Evolutionary conservation across 2,329 filamentous ascomycete genomes (phyloP), one percentile per base, ranked within the genome.

Genomic region (Penicillium aurantiogriseum): DNA sequence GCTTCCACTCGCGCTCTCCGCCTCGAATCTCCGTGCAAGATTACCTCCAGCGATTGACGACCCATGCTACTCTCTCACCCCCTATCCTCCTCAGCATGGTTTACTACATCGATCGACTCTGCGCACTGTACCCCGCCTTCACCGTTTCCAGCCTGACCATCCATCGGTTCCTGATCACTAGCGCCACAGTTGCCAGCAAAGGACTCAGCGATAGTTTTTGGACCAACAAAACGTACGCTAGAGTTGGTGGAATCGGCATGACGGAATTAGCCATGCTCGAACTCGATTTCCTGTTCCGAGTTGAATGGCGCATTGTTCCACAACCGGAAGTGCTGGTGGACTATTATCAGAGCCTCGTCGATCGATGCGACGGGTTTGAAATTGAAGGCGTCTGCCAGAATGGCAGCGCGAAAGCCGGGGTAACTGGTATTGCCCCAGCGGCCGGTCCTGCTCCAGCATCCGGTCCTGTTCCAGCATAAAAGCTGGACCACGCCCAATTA

Each of bases 1-100:
- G 94, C 53, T 99, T 99, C 74, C 94, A 99, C 75, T 97, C 92
- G 44, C 88, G 92, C 68, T 85, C 88, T 17, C 87, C 94, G 1
- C 94, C 94, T 8, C 92, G 90, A 51, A 99, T 99, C 58, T 96
- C 92, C 27, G 93, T 99, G 33, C 83, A 88, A 60, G 94, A 99
- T 73, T 99, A 99, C 72, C 83, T 99, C 36, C 90, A 94, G 69
- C 88, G 94, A 62, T 82, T 99, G 57, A 94, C 95, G 25, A 91
- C 92, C 58, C 94, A 99, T 73, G 94, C 94, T 27, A 97, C 93
- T 0, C 82, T 99, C 3, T 92, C 91, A 7, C 92, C 94, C 13
- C 93, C 94, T 0, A 88, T 99, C 50, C 82, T 99, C n/a, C 85
- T 99, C 36, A 94, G 92, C 66, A 97, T 99, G 91, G 94, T 99